Base-by-base conservation (phyloP, 306 rosid genomes). In the Lathyrus aphaca region DNA sequence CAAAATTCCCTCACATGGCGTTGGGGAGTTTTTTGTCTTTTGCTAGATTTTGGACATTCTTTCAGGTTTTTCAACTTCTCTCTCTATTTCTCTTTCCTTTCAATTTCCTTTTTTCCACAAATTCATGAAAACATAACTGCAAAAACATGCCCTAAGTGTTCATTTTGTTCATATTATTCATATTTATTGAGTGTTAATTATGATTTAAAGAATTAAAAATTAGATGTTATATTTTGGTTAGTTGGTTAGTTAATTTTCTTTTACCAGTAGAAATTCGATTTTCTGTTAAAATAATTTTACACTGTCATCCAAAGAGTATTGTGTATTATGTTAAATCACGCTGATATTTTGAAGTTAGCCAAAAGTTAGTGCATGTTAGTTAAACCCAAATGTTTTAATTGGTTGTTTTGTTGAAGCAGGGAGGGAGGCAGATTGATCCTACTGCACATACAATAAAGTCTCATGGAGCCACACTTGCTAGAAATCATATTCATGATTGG, bases 391-490 rank as follows among this genome's bases (percentile, higher is more conserved):
- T 1, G 3, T 35, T 35, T 55, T 18, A 40, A 30, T 50, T 38
- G 32, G 18, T 38, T 66, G 32, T 21, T 42, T 66, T 71, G 6
- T 77, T n/a, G 21, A 30, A 19, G 77, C 69, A 60, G 75, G 83
- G 75, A 27, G 73, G 81, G 55, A 50, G 81, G 29, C 83, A 71
- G 51, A 53, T 70, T 16, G 87, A 85, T 72, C 86, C 85, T 38
- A 71, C 77, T 8, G 82, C 84, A 17, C 76, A 82, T 71, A 94
- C 97, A 4, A 84, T 94, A 21, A 82, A 68, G 79, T 90, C 98
- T 14, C 98, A 94, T 88, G 98, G 98, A 55, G 89, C 88, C 6
- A 44, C 78, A 32, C 77, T 94, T 69, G 98, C 97, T 7, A 86
- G 77, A 79, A 81, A 81, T 53, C 98, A 90, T 77, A 44, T 66